A percentile compares a stretch with the other conserved stretches of the same genome.
Evolutionary conservation across 768 basidiomycete species (phyloP).

Genomic region (Xerocomellus dryophilus): DNA sequence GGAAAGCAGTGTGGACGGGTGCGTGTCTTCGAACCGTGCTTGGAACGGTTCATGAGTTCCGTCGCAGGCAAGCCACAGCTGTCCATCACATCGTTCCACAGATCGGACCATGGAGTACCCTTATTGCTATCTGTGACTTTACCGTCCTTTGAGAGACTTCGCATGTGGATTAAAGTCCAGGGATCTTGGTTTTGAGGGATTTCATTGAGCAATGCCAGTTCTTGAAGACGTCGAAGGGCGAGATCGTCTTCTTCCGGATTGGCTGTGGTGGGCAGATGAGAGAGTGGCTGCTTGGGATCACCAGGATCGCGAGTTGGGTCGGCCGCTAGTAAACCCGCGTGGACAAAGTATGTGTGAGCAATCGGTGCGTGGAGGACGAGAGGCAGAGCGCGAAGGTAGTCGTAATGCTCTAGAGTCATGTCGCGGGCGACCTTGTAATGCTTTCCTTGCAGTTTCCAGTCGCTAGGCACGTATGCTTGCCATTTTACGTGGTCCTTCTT

Average conservation of each 20-base stretch:
- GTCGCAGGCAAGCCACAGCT: conserved; percentile 49
- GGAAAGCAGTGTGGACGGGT: conserved; percentile 59
- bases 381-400: conserved; percentile 76
- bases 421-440: conserved; percentile 74
- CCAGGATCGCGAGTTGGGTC: conserved; percentile 55
- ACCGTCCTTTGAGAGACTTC: conserved; percentile 38
- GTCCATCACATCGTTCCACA: conserved; percentile 69
- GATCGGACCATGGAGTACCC: conserved; percentile 71
- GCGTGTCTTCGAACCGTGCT: conserved; percentile 5
- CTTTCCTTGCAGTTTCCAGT: conserved; percentile 71
- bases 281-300: conserved; percentile 66
- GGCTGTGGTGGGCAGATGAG: conserved; percentile 48
- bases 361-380: conserved; percentile 70
- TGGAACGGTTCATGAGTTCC: background rate
- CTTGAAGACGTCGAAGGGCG: conserved; percentile 57
- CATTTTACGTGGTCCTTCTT: conserved; percentile 38
- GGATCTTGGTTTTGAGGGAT: conserved; percentile 77
- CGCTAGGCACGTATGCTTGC: conserved; percentile 55
- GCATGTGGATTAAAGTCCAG: conserved; percentile 55
- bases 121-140: conserved; percentile 31
- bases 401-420: conserved; percentile 58
- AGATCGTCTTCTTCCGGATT: conserved; percentile 17
- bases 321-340: conserved; percentile 77
- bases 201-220: conserved; percentile 59
- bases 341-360: conserved; percentile 74